Evolutionary conservation across 768 basidiomycete species (phyloP), one percentile per base, ranked within the genome.

Genomic region (Rhizopogon vulgaris): DNA sequence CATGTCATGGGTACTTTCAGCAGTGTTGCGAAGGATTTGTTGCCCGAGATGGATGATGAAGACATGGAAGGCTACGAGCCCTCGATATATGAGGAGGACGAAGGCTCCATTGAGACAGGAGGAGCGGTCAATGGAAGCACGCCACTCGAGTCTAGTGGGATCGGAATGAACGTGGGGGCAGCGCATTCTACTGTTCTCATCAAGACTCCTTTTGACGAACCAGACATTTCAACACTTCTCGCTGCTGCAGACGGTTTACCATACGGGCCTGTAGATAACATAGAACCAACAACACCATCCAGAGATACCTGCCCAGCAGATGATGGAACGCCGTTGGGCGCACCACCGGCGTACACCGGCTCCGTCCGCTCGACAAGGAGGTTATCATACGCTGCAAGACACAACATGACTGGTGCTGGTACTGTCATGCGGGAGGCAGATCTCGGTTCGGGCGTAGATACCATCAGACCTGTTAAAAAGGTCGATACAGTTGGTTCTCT

Each of bases 381-480:
- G 45, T 80, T 89, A 37, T 93, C 90, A 1, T 93, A 90, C 69
- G 84, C 86, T 39, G 85, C 82, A 17, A 80, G 92, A 38, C 80
- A 80, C 48, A 79, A 79, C 38, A 67, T 75, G 15, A 73, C 75
- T 52, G 83, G 79, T 37, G 60, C 76, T 12, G 92, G 93, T 10
- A 92, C 90, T 0, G 73, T 92, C 7, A 71, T 94, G 60, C 79
- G 79, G 39, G 84, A 85, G 59, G 90, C 84, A 10, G 93, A 94
- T 67, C 63, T 94, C n/a, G 92, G 91, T 15, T 87, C 76, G 48
- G 92, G 92, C 37, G 76, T 89, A 41, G 90, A 90, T 60, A 98
- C 94, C 1, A 91, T 98, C 60, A 79, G 93, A 48, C 94, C 94
- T 0, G 84, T 95, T 55, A 95, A 94, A 78, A 91, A 90, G 61